A percentile compares a stretch with the other conserved stretches of the same genome.
Evolutionary conservation across 2,329 filamentous ascomycete species (phyloP).

Genomic region (Ascosphaera apis): DNA sequence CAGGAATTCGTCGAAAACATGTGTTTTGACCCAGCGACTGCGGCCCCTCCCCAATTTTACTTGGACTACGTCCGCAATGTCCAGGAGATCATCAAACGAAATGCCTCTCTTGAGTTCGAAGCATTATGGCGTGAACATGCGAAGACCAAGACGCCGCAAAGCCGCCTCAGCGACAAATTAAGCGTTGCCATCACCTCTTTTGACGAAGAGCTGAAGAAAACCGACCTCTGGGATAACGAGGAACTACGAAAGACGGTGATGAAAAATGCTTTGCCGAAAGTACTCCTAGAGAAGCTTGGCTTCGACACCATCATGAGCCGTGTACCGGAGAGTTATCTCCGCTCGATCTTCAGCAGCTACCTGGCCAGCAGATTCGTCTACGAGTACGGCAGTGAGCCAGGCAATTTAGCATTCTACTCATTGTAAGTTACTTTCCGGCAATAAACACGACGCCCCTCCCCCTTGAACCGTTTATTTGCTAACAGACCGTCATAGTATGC

Average conservation of each 20-base stretch:
- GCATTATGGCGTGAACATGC: constrained; percentile 93
- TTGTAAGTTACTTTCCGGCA: too few species aligned
- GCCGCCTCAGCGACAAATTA: constrained; percentile 68
- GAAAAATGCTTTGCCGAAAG: constrained; percentile 59
- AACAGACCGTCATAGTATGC: too few species aligned
- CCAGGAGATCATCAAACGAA: constrained; percentile 73
- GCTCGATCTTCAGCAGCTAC: constrained; percentile 90
- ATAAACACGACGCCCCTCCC: too few species aligned
- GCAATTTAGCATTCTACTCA: constrained; percentile 95
- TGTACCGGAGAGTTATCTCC: constrained; percentile 77
- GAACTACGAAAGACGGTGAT: constrained; percentile 57
- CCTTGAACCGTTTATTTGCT: too few species aligned
- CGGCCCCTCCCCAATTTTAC: constrained; percentile 53
- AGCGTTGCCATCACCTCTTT: constrained; percentile 86
- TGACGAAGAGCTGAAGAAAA: constrained; percentile 87
- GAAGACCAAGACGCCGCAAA: constrained; percentile 41
- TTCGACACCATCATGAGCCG: constrained; percentile 67
- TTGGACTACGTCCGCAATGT: constrained; percentile 78
- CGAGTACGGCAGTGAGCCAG: constrained; percentile 74
- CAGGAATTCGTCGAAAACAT: constrained; percentile 73
- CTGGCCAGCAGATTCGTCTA: constrained; percentile 92
- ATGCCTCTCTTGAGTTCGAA: constrained; percentile 85
- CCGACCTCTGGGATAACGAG: constrained; percentile 71
- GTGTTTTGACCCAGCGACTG: constrained; percentile 59
- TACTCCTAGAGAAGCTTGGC: constrained; percentile 73